Evolutionary conservation across 768 basidiomycete genomes (phyloP).

Genomic region (Tricholoma matsutake): DNA sequence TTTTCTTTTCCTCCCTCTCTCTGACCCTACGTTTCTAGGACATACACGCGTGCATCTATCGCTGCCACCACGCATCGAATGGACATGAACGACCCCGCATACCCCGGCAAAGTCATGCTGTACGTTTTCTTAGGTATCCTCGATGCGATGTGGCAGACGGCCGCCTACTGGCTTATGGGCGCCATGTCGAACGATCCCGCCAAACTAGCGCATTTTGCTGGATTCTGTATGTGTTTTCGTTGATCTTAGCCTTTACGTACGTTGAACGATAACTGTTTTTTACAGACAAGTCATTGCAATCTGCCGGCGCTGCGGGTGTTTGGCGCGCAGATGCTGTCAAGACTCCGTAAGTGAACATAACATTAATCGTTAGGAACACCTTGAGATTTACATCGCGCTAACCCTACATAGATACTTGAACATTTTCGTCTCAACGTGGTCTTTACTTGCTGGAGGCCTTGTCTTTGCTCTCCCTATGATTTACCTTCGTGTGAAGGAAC

Average conservation of each 20-base stretch:
- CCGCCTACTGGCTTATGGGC: conserved; percentile 66
- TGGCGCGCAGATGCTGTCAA: conserved; percentile 69
- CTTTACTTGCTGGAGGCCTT: conserved; percentile 59
- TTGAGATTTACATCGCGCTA: conserved; percentile 12
- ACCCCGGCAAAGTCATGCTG: conserved; percentile 53
- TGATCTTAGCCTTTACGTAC: no score
- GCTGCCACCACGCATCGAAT: conserved; percentile 42
- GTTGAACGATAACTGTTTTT: no score
- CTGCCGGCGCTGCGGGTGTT: conserved; percentile 68
- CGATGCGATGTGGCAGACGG: conserved; percentile 85
- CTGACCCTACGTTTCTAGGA: conserved; percentile 24
- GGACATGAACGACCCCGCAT: conserved; percentile 56
- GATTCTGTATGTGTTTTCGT: conserved; percentile 69
- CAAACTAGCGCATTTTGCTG: conserved; percentile 62
- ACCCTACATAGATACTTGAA: conserved; percentile 58
- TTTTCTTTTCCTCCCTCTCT: neutral
- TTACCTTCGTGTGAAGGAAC: conserved; percentile 61
- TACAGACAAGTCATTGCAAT: conserved; percentile 78
- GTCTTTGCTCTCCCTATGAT: conserved; percentile 73
- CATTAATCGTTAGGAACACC: neutral
- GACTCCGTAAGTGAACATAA: neutral
- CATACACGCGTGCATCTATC: conserved; percentile 57
- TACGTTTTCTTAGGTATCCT: conserved; percentile 74
- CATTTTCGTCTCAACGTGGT: conserved; percentile 73
- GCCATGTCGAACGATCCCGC: conserved; percentile 6